Percentiles rank a stretch among this genome's conserved stretches.
Evolutionary conservation across 768 basidiomycete species (phyloP).

Genomic region (Porphyrellus cyaneotinctus): DNA sequence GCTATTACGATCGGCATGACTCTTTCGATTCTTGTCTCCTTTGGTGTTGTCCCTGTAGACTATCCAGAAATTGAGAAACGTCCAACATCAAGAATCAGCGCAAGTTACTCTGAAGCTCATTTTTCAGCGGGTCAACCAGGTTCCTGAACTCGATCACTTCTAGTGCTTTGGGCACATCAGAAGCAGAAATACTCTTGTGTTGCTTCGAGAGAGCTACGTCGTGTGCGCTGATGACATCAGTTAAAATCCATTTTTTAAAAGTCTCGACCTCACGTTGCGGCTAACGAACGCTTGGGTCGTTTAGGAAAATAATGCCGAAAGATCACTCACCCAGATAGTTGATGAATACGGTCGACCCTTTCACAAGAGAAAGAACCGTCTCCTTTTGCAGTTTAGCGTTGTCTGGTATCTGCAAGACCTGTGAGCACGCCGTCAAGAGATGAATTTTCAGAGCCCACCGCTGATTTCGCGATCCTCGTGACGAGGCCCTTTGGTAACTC

Average conservation of each 20-base stretch:
- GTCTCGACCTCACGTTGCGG: slow-evolving; percentile 39
- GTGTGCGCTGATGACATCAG: slow-evolving; percentile 57
- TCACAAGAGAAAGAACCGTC: slow-evolving; percentile 76
- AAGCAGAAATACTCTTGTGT: slow-evolving; percentile 84
- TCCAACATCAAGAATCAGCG: not conserved
- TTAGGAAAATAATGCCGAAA: not conserved
- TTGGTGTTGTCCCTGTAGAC: slow-evolving; percentile 66
- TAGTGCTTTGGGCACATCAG: slow-evolving; percentile 85
- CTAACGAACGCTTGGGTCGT: slow-evolving; percentile 24
- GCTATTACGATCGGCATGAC: slow-evolving; percentile 22
- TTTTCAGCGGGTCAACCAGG: slow-evolving; percentile 56
- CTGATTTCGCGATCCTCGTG: slow-evolving; percentile 80
- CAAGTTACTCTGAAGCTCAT: slow-evolving; percentile 56
- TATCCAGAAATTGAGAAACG: slow-evolving; percentile 23
- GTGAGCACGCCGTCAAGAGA: not conserved
- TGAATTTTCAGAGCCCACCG: slow-evolving; percentile 44
- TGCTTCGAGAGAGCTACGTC: slow-evolving; percentile 79
- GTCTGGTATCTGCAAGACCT: slow-evolving; percentile 63
- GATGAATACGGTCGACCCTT: slow-evolving; percentile 92
- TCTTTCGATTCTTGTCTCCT: slow-evolving; percentile 49
- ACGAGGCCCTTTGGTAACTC: slow-evolving; percentile 83
- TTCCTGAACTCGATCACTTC: slow-evolving; percentile 76
- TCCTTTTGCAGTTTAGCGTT: slow-evolving; percentile 89
- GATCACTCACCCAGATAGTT: slow-evolving; percentile 74
- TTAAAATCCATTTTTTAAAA: slow-evolving; percentile 4